These are phyloP conservation scores for Beauveria australis DNA, from an alignment of 2,329 filamentous ascomycete species.

Conservation along the genomic window DNA sequence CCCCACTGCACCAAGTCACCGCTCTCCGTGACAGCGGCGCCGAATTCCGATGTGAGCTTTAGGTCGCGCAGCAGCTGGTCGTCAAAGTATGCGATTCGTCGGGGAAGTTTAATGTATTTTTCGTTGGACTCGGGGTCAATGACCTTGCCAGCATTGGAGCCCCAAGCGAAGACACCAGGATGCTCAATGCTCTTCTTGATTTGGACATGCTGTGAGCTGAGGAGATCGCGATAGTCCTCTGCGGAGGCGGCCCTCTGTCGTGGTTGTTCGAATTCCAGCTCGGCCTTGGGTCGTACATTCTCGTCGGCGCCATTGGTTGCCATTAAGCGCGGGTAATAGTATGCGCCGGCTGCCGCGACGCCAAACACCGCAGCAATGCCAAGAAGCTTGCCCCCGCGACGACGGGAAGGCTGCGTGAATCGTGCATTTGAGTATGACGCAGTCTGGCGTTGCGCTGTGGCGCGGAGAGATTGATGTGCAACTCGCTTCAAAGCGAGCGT, in stretches of 20 bases:
- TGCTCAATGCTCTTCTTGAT: slow-evolving; percentile 74
- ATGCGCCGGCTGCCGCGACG: slow-evolving; percentile 29
- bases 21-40: slow-evolving; percentile 77
- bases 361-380: slow-evolving; percentile 27
- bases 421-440: background rate
- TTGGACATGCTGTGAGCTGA: slow-evolving; percentile 81
- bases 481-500: background rate
- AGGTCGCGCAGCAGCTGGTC: slow-evolving; percentile 76
- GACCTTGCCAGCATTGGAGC: slow-evolving; percentile 77
- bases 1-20: slow-evolving; percentile 94
- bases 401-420: slow-evolving; percentile 14
- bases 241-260: slow-evolving; percentile 49
- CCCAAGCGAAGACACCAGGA: slow-evolving; percentile 91
- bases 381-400: slow-evolving; percentile 22
- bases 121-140: slow-evolving; percentile 78
- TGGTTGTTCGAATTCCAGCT: slow-evolving; percentile 61
- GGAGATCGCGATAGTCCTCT: slow-evolving; percentile 65
- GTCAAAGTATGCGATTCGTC: slow-evolving; percentile 74
- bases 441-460: slow-evolving; percentile 1
- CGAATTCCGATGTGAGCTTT: slow-evolving; percentile 75
- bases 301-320: slow-evolving; percentile 17
- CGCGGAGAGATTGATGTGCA: background rate
- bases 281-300: slow-evolving; percentile 30
- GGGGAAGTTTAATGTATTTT: slow-evolving; percentile 67
- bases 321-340: slow-evolving; percentile 30